Base-by-base conservation (phyloP, 2,329 filamentous ascomycete species). In the Dactylella cylindrospora region DNA sequence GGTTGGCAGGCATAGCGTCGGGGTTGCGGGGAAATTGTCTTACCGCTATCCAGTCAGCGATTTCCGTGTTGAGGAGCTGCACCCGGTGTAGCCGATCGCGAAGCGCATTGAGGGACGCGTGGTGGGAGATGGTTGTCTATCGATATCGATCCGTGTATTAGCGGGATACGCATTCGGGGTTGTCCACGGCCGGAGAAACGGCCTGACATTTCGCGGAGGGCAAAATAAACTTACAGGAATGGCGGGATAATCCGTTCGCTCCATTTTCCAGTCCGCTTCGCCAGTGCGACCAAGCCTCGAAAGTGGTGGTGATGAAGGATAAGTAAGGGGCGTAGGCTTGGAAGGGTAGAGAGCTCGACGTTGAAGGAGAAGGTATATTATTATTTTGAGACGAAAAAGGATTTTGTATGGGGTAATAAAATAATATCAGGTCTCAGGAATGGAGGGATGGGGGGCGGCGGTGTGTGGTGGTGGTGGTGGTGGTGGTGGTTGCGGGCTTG, bases 1-100 rank as follows among this genome's bases (percentile, higher is more conserved):
- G 3, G 13, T 43, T 25, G 50, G 43, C 64, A 62, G 55, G 53
- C 45, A 38, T 64, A 40, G 53, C 45, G 50, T 67, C 29, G 35
- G 7, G 20, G 39, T 6, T 10, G 50, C 15, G 23, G 40, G 15
- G 19, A 26, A 22, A 19, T 13, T 35, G 26, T 52, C 75, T 74
- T 83, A 95, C 90, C 84, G 91, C 86, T 65, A 98, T 80, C 89
- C 91, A 98, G 76, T 97, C 91, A 73, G 91, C 91, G 70, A 98
- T 88, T 72, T 96, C 89, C 68, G 78, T 75, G 74, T 98, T 96
- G 75, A 95, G 77, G 73, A 85, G 89, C 70, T 81, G 82, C 72
- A 97, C 91, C 74, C 89, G 82, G 74, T 86, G 87, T 68, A 97
- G 82, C 70, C 93, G 88, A 69, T 96, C 90, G 73, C 85, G 86